Percentiles rank a stretch among this genome's conserved stretches.
These are phyloP conservation scores for Tarenaya hassleriana DNA, from an alignment of 345 rosid genomes.

Conservation along the genomic window DNA sequence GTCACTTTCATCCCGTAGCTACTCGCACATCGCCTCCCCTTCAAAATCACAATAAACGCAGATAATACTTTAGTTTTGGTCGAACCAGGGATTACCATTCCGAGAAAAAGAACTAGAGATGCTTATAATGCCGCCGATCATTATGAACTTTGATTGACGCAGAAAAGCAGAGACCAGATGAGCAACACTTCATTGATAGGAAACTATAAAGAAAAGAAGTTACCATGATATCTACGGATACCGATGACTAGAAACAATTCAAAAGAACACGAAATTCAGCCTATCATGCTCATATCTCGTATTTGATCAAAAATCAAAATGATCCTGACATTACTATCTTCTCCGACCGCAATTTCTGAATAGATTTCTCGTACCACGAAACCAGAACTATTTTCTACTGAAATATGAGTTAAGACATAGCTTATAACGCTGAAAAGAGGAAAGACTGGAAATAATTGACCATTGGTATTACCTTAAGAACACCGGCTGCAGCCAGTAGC, in stretches of 20 bases:
- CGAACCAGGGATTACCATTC: too few relatives aligned
- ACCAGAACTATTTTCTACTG: slow-evolving; percentile 1
- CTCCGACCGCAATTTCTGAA: background rate
- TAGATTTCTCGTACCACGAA: background rate
- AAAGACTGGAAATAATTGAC: background rate
- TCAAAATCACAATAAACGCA: slow-evolving; percentile 4
- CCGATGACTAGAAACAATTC: too few relatives aligned
- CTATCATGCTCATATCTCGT: background rate
- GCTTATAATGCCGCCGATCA: too few relatives aligned
- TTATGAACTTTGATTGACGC: too few relatives aligned
- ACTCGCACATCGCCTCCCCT: slow-evolving; percentile 32
- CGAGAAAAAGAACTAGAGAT: too few relatives aligned
- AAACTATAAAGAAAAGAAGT: too few relatives aligned
- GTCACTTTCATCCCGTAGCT: slow-evolving; percentile 39
- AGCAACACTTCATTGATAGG: too few relatives aligned
- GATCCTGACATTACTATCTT: background rate
- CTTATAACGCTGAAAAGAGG: background rate
- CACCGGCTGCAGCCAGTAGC: slow-evolving; percentile 40
- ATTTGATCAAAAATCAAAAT: background rate
- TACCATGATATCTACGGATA: too few relatives aligned
- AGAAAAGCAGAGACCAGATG: too few relatives aligned
- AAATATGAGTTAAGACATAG: background rate
- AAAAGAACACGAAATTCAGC: background rate
- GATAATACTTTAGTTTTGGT: too few relatives aligned
- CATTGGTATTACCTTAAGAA: slow-evolving; percentile 31